Evolutionary conservation across 1,139 yeast species (phyloP).

Genomic region (Blastobotrys elegans): DNA sequence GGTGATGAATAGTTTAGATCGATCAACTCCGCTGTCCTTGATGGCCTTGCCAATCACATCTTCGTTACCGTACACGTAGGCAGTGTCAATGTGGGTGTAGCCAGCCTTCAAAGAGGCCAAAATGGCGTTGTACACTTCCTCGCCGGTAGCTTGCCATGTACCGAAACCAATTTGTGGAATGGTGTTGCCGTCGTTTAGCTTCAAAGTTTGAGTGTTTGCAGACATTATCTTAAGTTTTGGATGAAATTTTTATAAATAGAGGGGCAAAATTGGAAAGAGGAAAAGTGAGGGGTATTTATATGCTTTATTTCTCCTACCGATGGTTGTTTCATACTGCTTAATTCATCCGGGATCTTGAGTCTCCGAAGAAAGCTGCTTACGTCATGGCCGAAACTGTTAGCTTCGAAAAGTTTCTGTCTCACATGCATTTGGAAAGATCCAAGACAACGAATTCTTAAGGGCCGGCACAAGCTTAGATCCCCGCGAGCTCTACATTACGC

Average conservation of each 20-base stretch:
- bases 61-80: slow-evolving; percentile 62
- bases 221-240: slow-evolving; percentile 16
- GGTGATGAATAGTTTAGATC: slow-evolving; percentile 50
- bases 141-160: slow-evolving; percentile 65
- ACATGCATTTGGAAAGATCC: no score
- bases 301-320: background rate
- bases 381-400: background rate
- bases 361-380: background rate
- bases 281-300: background rate
- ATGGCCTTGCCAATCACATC: slow-evolving; percentile 49
- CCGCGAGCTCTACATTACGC: no score
- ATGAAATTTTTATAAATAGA: background rate
- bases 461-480: no score
- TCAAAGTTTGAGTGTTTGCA: slow-evolving; percentile 19
- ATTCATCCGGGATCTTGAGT: background rate
- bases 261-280: background rate
- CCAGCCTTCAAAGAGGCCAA: slow-evolving; percentile 62
- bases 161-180: slow-evolving; percentile 75
- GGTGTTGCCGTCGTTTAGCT: slow-evolving; percentile 54
- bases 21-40: slow-evolving; percentile 43
- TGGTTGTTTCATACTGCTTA: background rate
- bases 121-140: slow-evolving; percentile 57
- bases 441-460: no score
- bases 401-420: background rate
- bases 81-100: slow-evolving; percentile 76